Conservation (phyloP, 345 rosid species). For the Brassica cretica region DNA sequence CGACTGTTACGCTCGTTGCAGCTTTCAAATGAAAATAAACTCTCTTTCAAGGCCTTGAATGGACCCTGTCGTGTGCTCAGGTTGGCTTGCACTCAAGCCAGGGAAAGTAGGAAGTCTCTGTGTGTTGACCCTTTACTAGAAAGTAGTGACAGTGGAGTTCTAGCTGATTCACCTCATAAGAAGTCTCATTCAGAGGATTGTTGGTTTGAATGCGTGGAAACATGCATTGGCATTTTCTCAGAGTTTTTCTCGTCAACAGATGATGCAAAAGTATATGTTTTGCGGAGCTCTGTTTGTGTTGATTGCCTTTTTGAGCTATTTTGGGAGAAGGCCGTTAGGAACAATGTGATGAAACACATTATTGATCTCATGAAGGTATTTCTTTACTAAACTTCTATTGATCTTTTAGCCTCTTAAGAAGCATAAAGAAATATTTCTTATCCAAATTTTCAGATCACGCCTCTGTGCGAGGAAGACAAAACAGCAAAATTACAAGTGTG, state of each 20-base stretch:
- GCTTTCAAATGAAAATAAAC: slow-evolving; percentile 63
- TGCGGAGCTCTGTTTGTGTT: slow-evolving; percentile 59
- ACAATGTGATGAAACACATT: slow-evolving; percentile 58
- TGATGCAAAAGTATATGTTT: slow-evolving; percentile 61
- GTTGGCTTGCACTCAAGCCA: slow-evolving; percentile 73
- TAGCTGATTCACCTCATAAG: slow-evolving; percentile 37
- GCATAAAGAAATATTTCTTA: not conserved
- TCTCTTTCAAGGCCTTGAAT: slow-evolving; percentile 64
- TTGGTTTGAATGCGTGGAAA: slow-evolving; percentile 63
- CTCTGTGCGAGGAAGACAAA: slow-evolving; percentile 60
- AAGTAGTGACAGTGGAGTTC: slow-evolving; percentile 30
- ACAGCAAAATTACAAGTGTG: slow-evolving; percentile 70
- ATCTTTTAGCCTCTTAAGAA: slow-evolving; percentile 13
- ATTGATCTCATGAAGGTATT: slow-evolving; percentile 86
- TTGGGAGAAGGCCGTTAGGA: slow-evolving; percentile 79
- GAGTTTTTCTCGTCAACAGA: slow-evolving; percentile 60
- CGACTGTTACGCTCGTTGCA: slow-evolving; percentile 65
- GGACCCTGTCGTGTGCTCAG: slow-evolving; percentile 77
- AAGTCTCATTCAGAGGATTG: slow-evolving; percentile 43
- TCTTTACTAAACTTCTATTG: slow-evolving; percentile 3
- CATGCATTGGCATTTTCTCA: slow-evolving; percentile 58
- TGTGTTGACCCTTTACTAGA: slow-evolving; percentile 34
- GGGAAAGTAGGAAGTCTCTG: slow-evolving; percentile 54
- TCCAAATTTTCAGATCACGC: slow-evolving; percentile 50
- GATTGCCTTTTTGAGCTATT: slow-evolving; percentile 87